Evolutionary conservation across 2,329 filamentous ascomycete species (phyloP), one percentile per base, ranked within the genome.

Genomic region (Fusarium kyushuense): DNA sequence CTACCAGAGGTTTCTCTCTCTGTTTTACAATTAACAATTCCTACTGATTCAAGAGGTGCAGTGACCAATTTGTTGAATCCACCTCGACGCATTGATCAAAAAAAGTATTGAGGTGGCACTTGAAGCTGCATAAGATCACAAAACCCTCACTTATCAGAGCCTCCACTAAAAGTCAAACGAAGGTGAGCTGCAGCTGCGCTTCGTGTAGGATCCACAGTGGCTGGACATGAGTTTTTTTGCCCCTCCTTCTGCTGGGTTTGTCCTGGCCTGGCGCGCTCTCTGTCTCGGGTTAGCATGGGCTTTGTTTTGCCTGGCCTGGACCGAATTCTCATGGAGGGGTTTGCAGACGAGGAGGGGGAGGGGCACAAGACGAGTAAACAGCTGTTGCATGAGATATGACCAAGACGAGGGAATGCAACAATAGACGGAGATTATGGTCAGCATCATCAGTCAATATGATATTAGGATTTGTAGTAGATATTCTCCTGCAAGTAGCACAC

Each of bases 131-230:
- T 52, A 46, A 47, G 46, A 55, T 62, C 51, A 38, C 47, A 61
- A 69, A 60, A 65, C 40, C 42, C 52, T 68, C 65, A 52, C 13
- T 51, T 35, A 51, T 51, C 19, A 30, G 12, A 19, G 36, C 61
- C 42, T 59, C 62, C 57, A 66, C 51, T 38, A 40, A 33, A 38
- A 53, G 38, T 47, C 36, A 25, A 68, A 55, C 52, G n/a, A 63
- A 66, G 40, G 59, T 72, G 71, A 73, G 71, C 42, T 73, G 69
- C 71, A 73, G 63, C 33, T 62, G 36, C 32, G 38, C 55, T 59
- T 63, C 55, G 46, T 52, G n/a, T 40, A 45, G 57, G 52, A 30
- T 65, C 71, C 69, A 65, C 62, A 52, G 56, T 71, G 67, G 67
- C 64, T 71, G 59, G 59, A 36, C 61, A 57, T 62, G 48, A 43